Percentiles rank a stretch among this genome's conserved stretches.
These are phyloP conservation scores for Neophaeococcomyces aloes DNA, from an alignment of 2,329 filamentous ascomycete species.

Conservation along the genomic window DNA sequence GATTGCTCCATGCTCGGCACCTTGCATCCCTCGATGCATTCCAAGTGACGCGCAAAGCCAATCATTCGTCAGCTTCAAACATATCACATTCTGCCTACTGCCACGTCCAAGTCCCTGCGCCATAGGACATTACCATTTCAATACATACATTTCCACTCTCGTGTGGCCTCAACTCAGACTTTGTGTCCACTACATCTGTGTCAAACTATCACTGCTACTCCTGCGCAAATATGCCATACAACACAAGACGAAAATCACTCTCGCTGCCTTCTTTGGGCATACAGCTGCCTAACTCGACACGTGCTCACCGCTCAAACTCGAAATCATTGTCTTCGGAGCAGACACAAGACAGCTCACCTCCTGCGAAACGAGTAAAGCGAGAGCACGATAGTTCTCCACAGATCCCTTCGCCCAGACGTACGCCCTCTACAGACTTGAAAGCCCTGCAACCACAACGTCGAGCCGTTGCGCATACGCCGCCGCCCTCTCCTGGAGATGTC, in stretches of 20 bases:
- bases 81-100: not conserved
- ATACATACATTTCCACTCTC: not conserved
- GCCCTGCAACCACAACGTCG: conserved; percentile 26
- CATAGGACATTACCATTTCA: conserved; percentile 1
- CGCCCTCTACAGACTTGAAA: conserved; percentile 24
- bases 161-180: not conserved
- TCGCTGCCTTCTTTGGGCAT: conserved; percentile 89
- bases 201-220: not conserved
- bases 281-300: conserved; percentile 56
- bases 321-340: conserved; percentile 48
- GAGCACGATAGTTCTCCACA: conserved; percentile 47
- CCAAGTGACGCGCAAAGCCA: conserved; percentile 4
- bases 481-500: conserved; percentile 55
- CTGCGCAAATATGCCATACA: conserved; percentile 64
- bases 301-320: conserved; percentile 47
- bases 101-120: too few relatives aligned
- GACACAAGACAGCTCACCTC: conserved; percentile 46
- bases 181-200: not conserved
- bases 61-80: conserved; percentile 7
- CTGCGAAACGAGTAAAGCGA: conserved; percentile 65
- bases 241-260: conserved; percentile 91
- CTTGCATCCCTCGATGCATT: conserved; percentile 18
- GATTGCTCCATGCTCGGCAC: conserved; percentile 21
- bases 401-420: conserved; percentile 2
- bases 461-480: conserved; percentile 58